Conservation (phyloP, 2,329 filamentous ascomycete species). For the Talaromyces sp. region DNA sequence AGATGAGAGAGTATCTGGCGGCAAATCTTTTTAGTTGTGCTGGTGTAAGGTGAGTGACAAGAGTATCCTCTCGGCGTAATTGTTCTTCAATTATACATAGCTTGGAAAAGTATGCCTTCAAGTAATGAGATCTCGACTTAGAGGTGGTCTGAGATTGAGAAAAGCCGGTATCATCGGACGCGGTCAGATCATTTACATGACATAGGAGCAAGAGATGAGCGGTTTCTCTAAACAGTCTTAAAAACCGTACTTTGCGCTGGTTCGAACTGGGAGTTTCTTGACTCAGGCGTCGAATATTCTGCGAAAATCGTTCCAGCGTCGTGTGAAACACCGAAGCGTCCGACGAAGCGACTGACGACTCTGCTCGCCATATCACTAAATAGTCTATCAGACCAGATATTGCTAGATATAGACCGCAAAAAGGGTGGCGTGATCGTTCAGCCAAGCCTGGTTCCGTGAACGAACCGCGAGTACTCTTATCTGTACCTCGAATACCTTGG, state of each 20-base stretch:
- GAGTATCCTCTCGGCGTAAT: not conserved
- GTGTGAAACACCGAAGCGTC: not conserved
- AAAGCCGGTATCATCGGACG: not conserved
- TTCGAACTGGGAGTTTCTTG: not conserved
- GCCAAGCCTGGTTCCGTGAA: not conserved
- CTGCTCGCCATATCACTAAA: not conserved
- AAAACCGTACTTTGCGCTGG: not conserved
- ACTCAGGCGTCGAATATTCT: not conserved
- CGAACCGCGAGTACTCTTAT: not conserved
- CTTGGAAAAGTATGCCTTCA: not conserved
- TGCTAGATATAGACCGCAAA: not conserved
- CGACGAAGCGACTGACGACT: not conserved
- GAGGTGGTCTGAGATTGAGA: not conserved
- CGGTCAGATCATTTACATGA: not conserved
- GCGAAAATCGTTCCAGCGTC: not conserved
- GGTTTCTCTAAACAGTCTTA: not conserved
- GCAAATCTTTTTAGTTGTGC: not conserved
- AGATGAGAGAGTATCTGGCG: not conserved
- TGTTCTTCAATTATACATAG: not conserved
- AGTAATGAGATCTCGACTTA: not conserved
- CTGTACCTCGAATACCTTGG: not conserved
- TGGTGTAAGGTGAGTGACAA: not conserved
- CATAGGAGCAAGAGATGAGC: not conserved
- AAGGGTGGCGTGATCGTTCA: not conserved
- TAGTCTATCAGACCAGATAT: not conserved